Evolutionary conservation across 768 basidiomycete genomes (phyloP).

Genomic region (Boletus sensibilis): DNA sequence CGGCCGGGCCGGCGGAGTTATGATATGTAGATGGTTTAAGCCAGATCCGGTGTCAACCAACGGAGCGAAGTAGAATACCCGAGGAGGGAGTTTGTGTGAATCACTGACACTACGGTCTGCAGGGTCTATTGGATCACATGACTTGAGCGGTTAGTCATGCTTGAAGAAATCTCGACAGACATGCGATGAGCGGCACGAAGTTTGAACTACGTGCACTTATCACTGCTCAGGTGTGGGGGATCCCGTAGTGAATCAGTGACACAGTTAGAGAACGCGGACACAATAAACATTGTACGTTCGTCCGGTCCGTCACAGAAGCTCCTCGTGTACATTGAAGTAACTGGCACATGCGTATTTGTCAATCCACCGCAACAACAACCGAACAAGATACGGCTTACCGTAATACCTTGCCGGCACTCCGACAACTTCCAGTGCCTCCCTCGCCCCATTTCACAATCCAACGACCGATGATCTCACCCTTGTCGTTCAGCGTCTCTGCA

Average conservation of each 20-base stretch:
- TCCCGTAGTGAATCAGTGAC: background rate
- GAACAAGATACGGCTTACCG: conserved; percentile 47
- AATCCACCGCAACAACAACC: background rate
- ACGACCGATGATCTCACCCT: conserved; percentile 62
- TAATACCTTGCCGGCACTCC: conserved; percentile 58
- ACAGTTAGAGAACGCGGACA: background rate
- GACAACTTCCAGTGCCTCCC: conserved; percentile 61
- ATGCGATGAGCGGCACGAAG: background rate
- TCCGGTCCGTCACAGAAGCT: conserved; percentile 35
- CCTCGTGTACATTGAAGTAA: conserved; percentile 55
- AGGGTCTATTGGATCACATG: background rate
- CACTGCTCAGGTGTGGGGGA: background rate
- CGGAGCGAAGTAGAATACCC: background rate
- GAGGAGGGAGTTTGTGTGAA: background rate
- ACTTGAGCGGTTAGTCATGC: background rate
- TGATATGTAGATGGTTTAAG: background rate
- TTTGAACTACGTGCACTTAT: background rate
- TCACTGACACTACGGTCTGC: background rate
- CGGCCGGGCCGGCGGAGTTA: background rate
- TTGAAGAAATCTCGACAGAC: background rate
- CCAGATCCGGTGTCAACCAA: background rate
- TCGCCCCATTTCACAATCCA: conserved; percentile 81
- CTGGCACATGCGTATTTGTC: conserved; percentile 24
- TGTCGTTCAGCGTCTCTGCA: conserved; percentile 66
- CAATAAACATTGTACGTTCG: background rate